These are phyloP conservation scores for Chytridium lagenaria DNA, from an alignment of 371 early-diverging fungal genomes.

Conservation along the genomic window DNA sequence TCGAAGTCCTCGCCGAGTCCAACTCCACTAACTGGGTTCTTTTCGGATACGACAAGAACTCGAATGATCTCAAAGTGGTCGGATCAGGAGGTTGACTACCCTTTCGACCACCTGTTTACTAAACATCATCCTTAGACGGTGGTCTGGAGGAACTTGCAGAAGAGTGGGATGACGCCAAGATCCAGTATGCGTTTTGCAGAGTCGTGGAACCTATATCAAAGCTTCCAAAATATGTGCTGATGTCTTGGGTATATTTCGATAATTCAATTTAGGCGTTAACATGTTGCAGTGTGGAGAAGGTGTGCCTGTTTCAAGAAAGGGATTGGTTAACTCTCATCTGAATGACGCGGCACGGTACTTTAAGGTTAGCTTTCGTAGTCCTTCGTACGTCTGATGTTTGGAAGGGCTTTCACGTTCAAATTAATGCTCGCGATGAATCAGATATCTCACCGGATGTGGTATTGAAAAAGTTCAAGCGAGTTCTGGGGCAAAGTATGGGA, in stretches of 20 bases:
- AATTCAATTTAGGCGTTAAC: neutral
- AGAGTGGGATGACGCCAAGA: constrained; percentile 87
- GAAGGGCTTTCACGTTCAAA: constrained; percentile 86
- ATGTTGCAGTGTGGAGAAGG: constrained; percentile 84
- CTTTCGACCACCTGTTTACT: neutral
- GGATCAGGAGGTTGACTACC: constrained; percentile 60
- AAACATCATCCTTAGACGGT: constrained; percentile 53
- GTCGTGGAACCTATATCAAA: constrained; percentile 87
- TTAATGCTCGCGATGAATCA: constrained; percentile 85
- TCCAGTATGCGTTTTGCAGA: constrained; percentile 87
- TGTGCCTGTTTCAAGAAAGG: constrained; percentile 90
- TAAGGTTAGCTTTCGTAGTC: constrained; percentile 62
- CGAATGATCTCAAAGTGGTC: constrained; percentile 80
- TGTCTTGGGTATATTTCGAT: constrained; percentile 79
- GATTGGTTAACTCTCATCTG: constrained; percentile 81
- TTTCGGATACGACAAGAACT: constrained; percentile 82
- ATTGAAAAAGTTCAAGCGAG: constrained; percentile 83
- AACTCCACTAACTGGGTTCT: constrained; percentile 75
- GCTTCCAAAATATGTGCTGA: constrained; percentile 87
- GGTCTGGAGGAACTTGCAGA: constrained; percentile 88
- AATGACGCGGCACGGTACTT: constrained; percentile 79
- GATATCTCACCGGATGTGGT: constrained; percentile 85
- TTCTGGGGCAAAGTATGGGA: constrained; percentile 88
- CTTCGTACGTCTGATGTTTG: neutral
- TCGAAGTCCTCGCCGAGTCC: constrained; percentile 69